Conservation (phyloP, 805 yeast species). For the Candida orba region DNA sequence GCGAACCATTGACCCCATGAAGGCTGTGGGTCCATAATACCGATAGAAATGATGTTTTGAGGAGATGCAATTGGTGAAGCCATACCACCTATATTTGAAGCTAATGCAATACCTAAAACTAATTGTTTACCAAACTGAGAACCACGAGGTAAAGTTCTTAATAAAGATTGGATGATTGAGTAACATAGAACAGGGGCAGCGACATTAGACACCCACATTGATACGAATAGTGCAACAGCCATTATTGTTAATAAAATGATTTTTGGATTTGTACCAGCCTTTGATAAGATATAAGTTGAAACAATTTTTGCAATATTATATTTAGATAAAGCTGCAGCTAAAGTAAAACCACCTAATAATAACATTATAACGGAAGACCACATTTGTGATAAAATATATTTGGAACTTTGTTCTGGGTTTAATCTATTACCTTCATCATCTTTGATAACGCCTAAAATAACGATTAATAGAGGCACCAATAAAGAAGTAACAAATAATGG, state of each 20-base stretch:
- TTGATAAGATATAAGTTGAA: constrained; percentile 73
- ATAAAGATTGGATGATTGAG: constrained; percentile 84
- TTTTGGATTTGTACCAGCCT: constrained; percentile 83
- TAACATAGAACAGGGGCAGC: constrained; percentile 95
- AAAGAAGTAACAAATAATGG: constrained; percentile 89
- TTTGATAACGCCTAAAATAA: constrained; percentile 61
- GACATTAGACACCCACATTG: constrained; percentile 96
- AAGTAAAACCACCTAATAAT: constrained; percentile 85
- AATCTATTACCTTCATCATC: constrained; percentile 46
- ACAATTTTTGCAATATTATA: constrained; percentile 81
- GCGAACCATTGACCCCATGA: constrained; percentile 95
- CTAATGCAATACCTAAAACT: constrained; percentile 85
- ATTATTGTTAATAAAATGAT: constrained; percentile 71
- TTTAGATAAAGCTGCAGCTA: constrained; percentile 92
- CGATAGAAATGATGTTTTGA: constrained; percentile 87
- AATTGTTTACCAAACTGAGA: constrained; percentile 77
- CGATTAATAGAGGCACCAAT: constrained; percentile 74
- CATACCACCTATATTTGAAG: constrained; percentile 95
- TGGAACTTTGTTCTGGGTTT: constrained; percentile 62
- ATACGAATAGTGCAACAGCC: constrained; percentile 77
- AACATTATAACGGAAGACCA: constrained; percentile 93
- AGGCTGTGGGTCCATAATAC: constrained; percentile 75
- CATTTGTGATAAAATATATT: constrained; percentile 78
- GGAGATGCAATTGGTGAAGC: constrained; percentile 97
- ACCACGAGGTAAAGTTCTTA: constrained; percentile 74